Evolutionary conservation across 352 stramenopile genomes (phyloP).

Genomic region (Thraustotheca clavata): DNA sequence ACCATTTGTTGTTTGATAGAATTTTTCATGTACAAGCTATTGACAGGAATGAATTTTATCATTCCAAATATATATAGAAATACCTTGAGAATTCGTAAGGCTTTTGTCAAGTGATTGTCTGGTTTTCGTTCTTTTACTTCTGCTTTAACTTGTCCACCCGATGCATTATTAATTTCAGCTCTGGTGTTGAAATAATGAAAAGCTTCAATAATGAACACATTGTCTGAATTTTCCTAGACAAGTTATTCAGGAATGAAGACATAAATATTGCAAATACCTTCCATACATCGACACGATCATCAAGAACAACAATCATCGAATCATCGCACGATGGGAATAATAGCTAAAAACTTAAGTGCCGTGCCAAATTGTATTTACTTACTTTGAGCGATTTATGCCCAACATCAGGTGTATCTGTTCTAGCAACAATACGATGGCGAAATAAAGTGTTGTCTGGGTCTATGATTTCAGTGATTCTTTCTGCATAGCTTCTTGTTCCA

Average conservation of each 20-base stretch:
- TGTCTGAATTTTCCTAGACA: constrained; percentile 64
- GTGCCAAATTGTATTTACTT: background rate
- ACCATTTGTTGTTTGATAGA: background rate
- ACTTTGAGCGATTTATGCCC: constrained; percentile 76
- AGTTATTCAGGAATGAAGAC: background rate
- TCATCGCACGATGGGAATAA: constrained; percentile 80
- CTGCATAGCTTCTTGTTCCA: constrained; percentile 89
- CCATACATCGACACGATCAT: constrained; percentile 82
- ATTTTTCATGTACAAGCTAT: constrained; percentile 13
- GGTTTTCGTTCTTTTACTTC: constrained; percentile 24
- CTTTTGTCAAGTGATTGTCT: constrained; percentile 50
- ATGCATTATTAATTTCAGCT: constrained; percentile 78
- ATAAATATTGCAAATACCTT: constrained; percentile 30
- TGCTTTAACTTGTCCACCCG: constrained; percentile 39
- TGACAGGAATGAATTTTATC: background rate
- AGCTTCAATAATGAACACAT: constrained; percentile 80
- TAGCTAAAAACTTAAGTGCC: constrained; percentile 26
- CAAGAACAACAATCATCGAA: constrained; percentile 81
- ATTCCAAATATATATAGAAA: background rate
- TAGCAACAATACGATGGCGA: constrained; percentile 78
- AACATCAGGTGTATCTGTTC: constrained; percentile 81
- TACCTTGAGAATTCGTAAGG: constrained; percentile 52
- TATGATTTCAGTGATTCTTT: constrained; percentile 91
- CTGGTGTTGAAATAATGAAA: constrained; percentile 79
- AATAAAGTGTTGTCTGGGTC: constrained; percentile 74